Evolutionary conservation across 1,284 basidiomycete genomes (phyloP).

Genomic region (Ceratobasidium theobromae): DNA sequence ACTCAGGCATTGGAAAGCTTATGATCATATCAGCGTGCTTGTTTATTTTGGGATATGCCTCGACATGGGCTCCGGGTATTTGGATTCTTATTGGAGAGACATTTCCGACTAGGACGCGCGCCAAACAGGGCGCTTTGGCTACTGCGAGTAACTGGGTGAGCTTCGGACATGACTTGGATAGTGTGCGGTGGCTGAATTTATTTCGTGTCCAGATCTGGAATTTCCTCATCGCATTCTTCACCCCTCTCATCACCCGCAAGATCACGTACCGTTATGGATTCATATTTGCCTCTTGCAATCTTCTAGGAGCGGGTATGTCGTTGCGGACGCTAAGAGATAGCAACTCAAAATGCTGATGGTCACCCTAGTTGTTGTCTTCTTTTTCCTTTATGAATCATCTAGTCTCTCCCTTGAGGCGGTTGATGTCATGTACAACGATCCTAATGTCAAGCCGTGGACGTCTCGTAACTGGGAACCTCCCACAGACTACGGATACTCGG

Average conservation of each 20-base stretch:
- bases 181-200: background rate
- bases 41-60: constrained; percentile 77
- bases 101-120: constrained; percentile 71
- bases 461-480: constrained; percentile 49
- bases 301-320: constrained; percentile 50
- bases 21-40: constrained; percentile 79
- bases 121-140: constrained; percentile 72
- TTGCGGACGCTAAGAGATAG: no score
- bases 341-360: background rate
- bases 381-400: constrained; percentile 77
- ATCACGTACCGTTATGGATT: constrained; percentile 72
- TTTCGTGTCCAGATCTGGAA: constrained; percentile 47
- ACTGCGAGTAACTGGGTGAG: constrained; percentile 60
- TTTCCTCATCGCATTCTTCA: constrained; percentile 77
- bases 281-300: constrained; percentile 50
- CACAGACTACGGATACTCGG: constrained; percentile 24
- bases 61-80: constrained; percentile 71
- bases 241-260: constrained; percentile 59
- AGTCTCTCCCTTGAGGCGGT: constrained; percentile 70
- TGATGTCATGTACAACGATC: constrained; percentile 76
- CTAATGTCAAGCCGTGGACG: constrained; percentile 66
- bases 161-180: background rate
- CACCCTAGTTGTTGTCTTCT: constrained; percentile 56
- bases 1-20: constrained; percentile 57
- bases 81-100: constrained; percentile 80